A percentile compares a stretch with the other conserved stretches of the same genome.
phyloP scores from a whole-genome alignment of 352 stramenopile genomes.

The Globisporangium apiculatum region DNA sequence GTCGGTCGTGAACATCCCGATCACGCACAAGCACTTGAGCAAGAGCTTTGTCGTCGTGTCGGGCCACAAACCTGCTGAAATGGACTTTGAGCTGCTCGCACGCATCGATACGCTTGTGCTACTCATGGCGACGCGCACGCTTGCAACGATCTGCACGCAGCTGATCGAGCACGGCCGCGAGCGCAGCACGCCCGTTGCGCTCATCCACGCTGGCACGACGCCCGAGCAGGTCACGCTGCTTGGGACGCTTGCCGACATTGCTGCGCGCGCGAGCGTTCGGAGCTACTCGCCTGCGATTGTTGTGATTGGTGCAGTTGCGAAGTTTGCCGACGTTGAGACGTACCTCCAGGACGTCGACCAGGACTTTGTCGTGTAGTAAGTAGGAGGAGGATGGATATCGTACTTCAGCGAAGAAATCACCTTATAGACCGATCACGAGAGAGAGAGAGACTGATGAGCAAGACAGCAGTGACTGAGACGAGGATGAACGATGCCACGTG shows the following conservation, averaged over 20 bases:
- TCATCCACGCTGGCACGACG: conserved; percentile 56
- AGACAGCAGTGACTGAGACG: background rate
- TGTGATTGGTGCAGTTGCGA: conserved; percentile 50
- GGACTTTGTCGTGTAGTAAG: conserved; percentile 6
- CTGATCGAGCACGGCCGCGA: conserved; percentile 35
- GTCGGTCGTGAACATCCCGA: conserved; percentile 48
- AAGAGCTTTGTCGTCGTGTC: conserved; percentile 59
- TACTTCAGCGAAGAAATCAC: no score
- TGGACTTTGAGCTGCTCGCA: conserved; percentile 87
- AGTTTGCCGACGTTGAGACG: conserved; percentile 43
- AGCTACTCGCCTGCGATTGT: conserved; percentile 74
- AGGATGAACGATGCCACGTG: no score
- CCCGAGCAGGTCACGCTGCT: conserved; percentile 48
- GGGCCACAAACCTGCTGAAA: conserved; percentile 57
- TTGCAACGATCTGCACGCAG: conserved; percentile 30
- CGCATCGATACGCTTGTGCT: conserved; percentile 89
- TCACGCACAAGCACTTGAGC: conserved; percentile 66
- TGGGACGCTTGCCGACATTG: conserved; percentile 44
- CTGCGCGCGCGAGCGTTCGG: conserved; percentile 28
- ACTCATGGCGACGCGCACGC: conserved; percentile 84
- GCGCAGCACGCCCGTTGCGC: conserved; percentile 36
- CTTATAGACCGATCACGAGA: background rate
- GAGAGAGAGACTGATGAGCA: background rate
- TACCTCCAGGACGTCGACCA: conserved; percentile 43
- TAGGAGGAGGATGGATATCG: no score